A percentile compares a stretch with the other conserved stretches of the same genome.
These are phyloP conservation scores for Amniculicola lignicola DNA, from an alignment of 495 filamentous ascomycete species.

Conservation along the genomic window DNA sequence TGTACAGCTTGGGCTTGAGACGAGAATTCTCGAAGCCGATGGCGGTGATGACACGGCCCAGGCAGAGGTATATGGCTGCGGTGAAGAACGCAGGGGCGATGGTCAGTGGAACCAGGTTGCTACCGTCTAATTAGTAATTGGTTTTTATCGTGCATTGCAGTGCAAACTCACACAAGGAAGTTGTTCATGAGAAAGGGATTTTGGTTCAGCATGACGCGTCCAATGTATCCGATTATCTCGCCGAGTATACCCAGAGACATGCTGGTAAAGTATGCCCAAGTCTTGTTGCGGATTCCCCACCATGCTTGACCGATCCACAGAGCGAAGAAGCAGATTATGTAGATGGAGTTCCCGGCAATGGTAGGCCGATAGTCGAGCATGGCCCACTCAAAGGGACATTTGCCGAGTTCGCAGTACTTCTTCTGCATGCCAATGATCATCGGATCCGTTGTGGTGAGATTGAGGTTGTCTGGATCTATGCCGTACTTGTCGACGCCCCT, in stretches of 20 bases:
- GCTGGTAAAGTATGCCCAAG: slow-evolving; percentile 45
- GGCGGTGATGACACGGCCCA: slow-evolving; percentile 56
- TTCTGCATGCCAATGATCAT: slow-evolving; percentile 18
- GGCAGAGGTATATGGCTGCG: slow-evolving; percentile 63
- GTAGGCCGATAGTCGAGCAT: slow-evolving; percentile 41
- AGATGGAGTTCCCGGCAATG: slow-evolving; percentile 42
- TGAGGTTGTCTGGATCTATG: slow-evolving; percentile 23
- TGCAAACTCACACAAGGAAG: slow-evolving; percentile 37
- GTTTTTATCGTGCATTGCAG: not conserved
- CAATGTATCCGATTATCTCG: slow-evolving; percentile 48
- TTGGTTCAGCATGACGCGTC: slow-evolving; percentile 40
- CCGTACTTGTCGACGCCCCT: slow-evolving; percentile 6
- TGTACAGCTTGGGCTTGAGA: slow-evolving; percentile 55
- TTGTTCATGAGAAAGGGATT: slow-evolving; percentile 41
- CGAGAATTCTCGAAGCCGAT: slow-evolving; percentile 62
- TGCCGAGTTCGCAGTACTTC: slow-evolving; percentile 12
- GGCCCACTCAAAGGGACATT: slow-evolving; percentile 26
- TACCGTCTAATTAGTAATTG: slow-evolving; percentile 19
- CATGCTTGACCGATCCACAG: slow-evolving; percentile 38
- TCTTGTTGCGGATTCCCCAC: slow-evolving; percentile 44
- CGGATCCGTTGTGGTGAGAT: slow-evolving; percentile 20
- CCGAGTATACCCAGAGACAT: slow-evolving; percentile 41
- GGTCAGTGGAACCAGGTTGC: slow-evolving; percentile 60
- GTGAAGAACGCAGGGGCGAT: slow-evolving; percentile 64
- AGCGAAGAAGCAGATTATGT: slow-evolving; percentile 42